A percentile compares a stretch with the other conserved stretches of the same genome.
phyloP scores from a whole-genome alignment of 2,329 filamentous ascomycete species.

The Penicillium vulpinum region DNA sequence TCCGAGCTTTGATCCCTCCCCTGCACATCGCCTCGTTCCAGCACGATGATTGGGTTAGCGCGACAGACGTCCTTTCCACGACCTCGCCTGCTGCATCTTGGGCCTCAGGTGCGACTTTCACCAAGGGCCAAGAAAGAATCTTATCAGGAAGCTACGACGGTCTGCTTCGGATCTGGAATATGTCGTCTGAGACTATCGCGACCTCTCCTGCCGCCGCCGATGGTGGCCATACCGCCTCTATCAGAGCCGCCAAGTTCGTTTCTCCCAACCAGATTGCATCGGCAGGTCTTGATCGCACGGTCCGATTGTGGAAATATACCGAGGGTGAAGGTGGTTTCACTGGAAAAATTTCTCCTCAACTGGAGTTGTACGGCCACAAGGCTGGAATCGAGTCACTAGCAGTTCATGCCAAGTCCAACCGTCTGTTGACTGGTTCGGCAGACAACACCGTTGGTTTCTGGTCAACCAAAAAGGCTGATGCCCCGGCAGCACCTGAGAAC shows the following conservation, averaged over 20 bases:
- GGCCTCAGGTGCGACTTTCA: constrained; percentile 49
- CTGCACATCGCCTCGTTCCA: constrained; percentile 88
- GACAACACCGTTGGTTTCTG: constrained; percentile 87
- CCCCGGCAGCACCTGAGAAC: constrained; percentile 69
- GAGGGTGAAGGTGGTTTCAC: constrained; percentile 64
- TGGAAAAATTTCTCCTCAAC: constrained; percentile 65
- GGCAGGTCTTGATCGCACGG: constrained; percentile 77
- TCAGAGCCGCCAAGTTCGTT: constrained; percentile 83
- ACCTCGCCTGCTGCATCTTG: constrained; percentile 63
- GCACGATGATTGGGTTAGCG: constrained; percentile 96
- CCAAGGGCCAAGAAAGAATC: constrained; percentile 66
- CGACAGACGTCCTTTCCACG: constrained; percentile 75
- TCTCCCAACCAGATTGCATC: constrained; percentile 77
- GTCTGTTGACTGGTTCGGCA: constrained; percentile 80
- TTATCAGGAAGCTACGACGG: constrained; percentile 95
- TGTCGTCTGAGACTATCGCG: constrained; percentile 79
- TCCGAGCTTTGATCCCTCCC: constrained; percentile 85
- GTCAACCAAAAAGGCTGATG: constrained; percentile 75
- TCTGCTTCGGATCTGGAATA: constrained; percentile 83
- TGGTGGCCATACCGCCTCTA: constrained; percentile 72
- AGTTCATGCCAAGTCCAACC: constrained; percentile 69
- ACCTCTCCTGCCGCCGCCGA: constrained; percentile 66
- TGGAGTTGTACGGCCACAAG: constrained; percentile 83
- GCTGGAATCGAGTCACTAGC: constrained; percentile 72
- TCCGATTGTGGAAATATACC: constrained; percentile 86